Evolutionary conservation across 176 grass and related monocot species (phyloP).

Genomic region (Bonia amplexicaulis): DNA sequence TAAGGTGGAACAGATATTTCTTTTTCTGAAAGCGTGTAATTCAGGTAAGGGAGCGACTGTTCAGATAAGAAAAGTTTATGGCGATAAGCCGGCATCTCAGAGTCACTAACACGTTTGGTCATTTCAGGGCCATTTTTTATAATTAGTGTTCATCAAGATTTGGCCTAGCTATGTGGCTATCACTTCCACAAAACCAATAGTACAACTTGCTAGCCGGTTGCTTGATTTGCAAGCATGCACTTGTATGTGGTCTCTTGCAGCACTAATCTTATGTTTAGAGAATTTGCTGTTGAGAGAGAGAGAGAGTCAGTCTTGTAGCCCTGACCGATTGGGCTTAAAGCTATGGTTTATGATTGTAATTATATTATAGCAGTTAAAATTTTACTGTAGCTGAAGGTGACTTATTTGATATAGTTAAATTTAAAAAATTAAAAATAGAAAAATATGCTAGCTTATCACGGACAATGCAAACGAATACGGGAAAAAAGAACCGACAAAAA

Average conservation of each 20-base stretch:
- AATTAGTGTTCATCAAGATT: slow-evolving; percentile 32
- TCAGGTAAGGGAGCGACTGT: slow-evolving; percentile 35
- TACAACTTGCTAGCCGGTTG: slow-evolving; percentile 6
- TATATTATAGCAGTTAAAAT: too few species aligned
- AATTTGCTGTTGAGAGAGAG: too few species aligned
- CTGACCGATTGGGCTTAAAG: too few species aligned
- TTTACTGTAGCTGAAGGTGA: too few species aligned
- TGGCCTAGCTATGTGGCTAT: slow-evolving; percentile 36
- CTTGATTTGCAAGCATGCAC: not conserved
- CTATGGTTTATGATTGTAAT: too few species aligned
- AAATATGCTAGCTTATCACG: too few species aligned
- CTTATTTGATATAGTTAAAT: too few species aligned
- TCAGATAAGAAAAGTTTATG: slow-evolving; percentile 37
- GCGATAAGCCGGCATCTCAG: slow-evolving; percentile 51
- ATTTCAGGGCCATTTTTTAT: slow-evolving; percentile 43
- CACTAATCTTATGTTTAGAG: not conserved
- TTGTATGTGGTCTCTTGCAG: not conserved
- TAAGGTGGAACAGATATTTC: slow-evolving; percentile 14
- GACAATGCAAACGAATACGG: too few species aligned
- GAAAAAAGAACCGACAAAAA: too few species aligned
- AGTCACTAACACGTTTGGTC: slow-evolving; percentile 51
- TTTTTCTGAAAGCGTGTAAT: not conserved
- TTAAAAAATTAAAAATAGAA: too few species aligned
- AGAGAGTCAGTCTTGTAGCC: too few species aligned
- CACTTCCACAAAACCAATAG: not conserved